Conservation (phyloP, 2,329 filamentous ascomycete genomes). For the Clonostachys sp. region DNA sequence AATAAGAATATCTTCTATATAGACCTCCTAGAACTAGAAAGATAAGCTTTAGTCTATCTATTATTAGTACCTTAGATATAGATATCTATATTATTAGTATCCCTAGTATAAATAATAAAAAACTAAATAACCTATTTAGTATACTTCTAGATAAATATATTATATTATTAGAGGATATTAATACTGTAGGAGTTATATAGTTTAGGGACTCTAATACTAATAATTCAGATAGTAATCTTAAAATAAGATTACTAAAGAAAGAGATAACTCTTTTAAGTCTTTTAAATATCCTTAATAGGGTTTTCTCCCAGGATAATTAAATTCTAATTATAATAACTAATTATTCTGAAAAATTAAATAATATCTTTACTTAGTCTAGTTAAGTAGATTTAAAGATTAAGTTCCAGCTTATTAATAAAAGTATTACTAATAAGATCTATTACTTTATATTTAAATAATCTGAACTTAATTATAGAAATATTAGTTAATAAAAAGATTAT, state of each 20-base stretch:
- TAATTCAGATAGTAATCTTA: conserved; percentile 10
- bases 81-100: no score
- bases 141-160: conserved; percentile 59
- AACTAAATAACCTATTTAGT: no score
- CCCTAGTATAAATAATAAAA: no score
- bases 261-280: conserved; percentile 74
- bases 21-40: no score
- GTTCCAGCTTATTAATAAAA: conserved; percentile 52
- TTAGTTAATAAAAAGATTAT: no score
- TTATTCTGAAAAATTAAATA: conserved; percentile 66
- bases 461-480: no score
- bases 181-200: conserved; percentile 38
- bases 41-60: no score
- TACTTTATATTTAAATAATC: no score
- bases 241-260: conserved; percentile 13
- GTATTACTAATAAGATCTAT: no score
- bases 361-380: conserved; percentile 69
- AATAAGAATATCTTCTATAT: no score
- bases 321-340: conserved; percentile 84
- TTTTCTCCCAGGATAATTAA: conserved; percentile 73
- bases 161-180: conserved; percentile 65
- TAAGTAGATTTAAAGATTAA: conserved; percentile 66
- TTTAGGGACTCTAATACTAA: conserved; percentile 10
- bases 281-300: conserved; percentile 79
- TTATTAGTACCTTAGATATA: no score